Evolutionary conservation across 352 stramenopile genomes (phyloP), one percentile per base, ranked within the genome.

Genomic region (Thraustochytrium sp.): DNA sequence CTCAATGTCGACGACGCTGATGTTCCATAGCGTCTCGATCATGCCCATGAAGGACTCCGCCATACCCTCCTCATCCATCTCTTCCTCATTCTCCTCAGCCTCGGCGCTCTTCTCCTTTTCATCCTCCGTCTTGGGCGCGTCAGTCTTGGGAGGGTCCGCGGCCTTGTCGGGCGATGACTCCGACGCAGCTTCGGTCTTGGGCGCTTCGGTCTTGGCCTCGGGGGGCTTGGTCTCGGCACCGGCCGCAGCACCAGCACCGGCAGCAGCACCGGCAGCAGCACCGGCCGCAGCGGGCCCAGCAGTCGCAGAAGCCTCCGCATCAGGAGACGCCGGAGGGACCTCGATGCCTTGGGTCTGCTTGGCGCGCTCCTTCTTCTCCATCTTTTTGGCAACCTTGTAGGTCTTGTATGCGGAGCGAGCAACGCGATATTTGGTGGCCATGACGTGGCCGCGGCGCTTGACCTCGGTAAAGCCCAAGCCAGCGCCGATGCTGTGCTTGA

Each of bases 1-100:
- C 55, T 88, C 84, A 40, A 88, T 64, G 82, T 88, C 86, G 36
- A 88, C 34, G 44, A 88, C 86, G 31, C 55, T 85, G 13, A 86
- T 72, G 65, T 85, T 84, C 86, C 86, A 88, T 2, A 85, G 56
- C 4, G 74, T 84, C 34, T 88, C 86, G 29, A 88, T 64, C n/a
- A 88, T 84, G 34, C 59, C 59, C 13, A 62, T 38, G 23, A 88
- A 84, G 34, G 80, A 84, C 51, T 88, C 65, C 23, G 75, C 83
- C 53, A 82, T 64, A 29, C 55, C 37, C 26, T 82, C 51, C n/a
- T 80, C 36, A 40, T 75, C 44, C 29, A 83, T 72, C n/a, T 84
- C 64, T 4, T 11, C 73, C 2, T 42, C 42, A 29, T 9, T 3
- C 8, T 48, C 13, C 4, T 76, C 55, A 18, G 2, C 44, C 23